phyloP scores from a whole-genome alignment of 2,329 filamentous ascomycete genomes.

The Xylariaceae sp. region DNA sequence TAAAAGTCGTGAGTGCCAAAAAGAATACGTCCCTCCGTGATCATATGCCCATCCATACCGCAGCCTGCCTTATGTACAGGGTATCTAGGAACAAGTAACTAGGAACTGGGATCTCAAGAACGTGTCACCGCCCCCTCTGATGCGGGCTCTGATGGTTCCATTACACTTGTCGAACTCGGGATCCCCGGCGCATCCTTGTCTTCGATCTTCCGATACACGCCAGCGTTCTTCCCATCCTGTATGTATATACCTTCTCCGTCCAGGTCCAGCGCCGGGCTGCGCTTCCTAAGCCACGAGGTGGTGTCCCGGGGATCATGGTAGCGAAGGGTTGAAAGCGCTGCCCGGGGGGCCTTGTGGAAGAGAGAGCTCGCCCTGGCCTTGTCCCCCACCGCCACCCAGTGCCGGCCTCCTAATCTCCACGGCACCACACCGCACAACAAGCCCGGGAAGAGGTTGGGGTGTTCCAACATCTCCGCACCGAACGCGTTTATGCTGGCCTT shows the following conservation, averaged over 20 bases:
- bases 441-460: slow-evolving; percentile 85
- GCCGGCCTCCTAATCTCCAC: slow-evolving; percentile 61
- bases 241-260: slow-evolving; percentile 12
- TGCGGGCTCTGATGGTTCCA: not conserved
- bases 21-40: too few relatives aligned
- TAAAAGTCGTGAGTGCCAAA: too few relatives aligned
- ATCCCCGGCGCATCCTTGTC: slow-evolving; percentile 10
- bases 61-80: too few relatives aligned
- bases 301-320: slow-evolving; percentile 15
- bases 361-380: slow-evolving; percentile 5
- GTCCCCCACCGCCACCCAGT: slow-evolving; percentile 25
- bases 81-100: too few relatives aligned
- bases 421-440: slow-evolving; percentile 72
- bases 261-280: slow-evolving; percentile 14
- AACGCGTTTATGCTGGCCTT: slow-evolving; percentile 77
- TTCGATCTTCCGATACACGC: slow-evolving; percentile 10
- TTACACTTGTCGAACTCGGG: not conserved
- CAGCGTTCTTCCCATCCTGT: slow-evolving; percentile 3
- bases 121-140: not conserved
- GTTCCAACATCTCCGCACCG: slow-evolving; percentile 84
- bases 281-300: slow-evolving; percentile 19
- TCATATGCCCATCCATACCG: too few relatives aligned
- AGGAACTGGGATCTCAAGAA: not conserved
- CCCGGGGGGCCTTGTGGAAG: slow-evolving; percentile 23
- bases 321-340: slow-evolving; percentile 24